Percentiles rank a stretch among this genome's conserved stretches.
Evolutionary conservation across 2,329 filamentous ascomycete genomes (phyloP).

Genomic region (Pezicula radicicola): DNA sequence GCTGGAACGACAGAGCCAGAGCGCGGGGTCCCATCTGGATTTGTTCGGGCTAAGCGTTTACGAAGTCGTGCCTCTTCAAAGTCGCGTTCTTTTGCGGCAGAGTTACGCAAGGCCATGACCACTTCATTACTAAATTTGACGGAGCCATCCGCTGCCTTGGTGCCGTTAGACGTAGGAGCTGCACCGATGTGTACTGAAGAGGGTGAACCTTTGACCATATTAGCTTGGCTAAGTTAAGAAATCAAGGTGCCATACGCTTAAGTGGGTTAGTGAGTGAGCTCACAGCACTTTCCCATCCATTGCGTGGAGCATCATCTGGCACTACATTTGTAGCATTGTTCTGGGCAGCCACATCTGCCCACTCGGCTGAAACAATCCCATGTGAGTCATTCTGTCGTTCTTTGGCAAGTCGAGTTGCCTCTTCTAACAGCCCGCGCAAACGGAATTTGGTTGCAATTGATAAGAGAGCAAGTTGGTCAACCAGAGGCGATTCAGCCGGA

Average conservation of each 20-base stretch:
- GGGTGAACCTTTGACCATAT: slow-evolving; percentile 26
- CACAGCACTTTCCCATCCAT: slow-evolving; percentile 44
- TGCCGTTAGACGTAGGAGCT: slow-evolving; percentile 43
- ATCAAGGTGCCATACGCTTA: slow-evolving; percentile 52
- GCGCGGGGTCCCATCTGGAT: slow-evolving; percentile 49
- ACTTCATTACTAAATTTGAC: slow-evolving; percentile 38
- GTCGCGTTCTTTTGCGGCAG: slow-evolving; percentile 64
- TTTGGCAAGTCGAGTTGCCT: slow-evolving; percentile 67
- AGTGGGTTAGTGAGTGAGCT: slow-evolving; percentile 51
- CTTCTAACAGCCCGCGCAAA: slow-evolving; percentile 71
- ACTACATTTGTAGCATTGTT: slow-evolving; percentile 30
- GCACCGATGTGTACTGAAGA: slow-evolving; percentile 36
- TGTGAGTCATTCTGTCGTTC: slow-evolving; percentile 76
- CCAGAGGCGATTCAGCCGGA: slow-evolving; percentile 70
- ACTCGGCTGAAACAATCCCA: slow-evolving; percentile 74
- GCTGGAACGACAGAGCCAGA: slow-evolving; percentile 48
- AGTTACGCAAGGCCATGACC: slow-evolving; percentile 52
- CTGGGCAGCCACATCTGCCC: slow-evolving; percentile 65
- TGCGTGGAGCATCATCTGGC: slow-evolving; percentile 23
- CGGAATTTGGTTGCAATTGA: slow-evolving; percentile 82
- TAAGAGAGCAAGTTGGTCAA: slow-evolving; percentile 78
- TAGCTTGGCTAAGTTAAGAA: slow-evolving; percentile 25
- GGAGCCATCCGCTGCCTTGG: slow-evolving; percentile 43
- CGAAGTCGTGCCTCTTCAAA: slow-evolving; percentile 69
- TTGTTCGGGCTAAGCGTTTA: slow-evolving; percentile 63